These are phyloP conservation scores for Aureobasidium musti DNA, from an alignment of 2,329 filamentous ascomycete species.

Conservation along the genomic window DNA sequence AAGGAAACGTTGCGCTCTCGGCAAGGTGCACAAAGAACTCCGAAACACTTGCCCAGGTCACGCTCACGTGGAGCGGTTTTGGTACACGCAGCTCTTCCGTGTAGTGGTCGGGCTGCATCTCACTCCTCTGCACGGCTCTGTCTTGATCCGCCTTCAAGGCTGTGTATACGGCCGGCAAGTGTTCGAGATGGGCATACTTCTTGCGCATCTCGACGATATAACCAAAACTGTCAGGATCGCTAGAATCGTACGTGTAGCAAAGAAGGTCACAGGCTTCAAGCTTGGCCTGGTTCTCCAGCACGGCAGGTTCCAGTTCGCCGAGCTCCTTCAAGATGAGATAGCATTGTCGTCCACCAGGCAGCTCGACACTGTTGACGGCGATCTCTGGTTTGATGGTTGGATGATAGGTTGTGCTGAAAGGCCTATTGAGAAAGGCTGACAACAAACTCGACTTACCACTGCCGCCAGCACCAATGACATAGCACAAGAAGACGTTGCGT, in stretches of 20 bases:
- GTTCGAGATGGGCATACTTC: slow-evolving; percentile 79
- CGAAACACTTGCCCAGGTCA: slow-evolving; percentile 89
- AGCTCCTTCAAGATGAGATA: slow-evolving; percentile 96
- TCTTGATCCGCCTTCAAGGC: slow-evolving; percentile 94
- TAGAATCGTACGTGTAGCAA: slow-evolving; percentile 95
- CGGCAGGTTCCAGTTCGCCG: slow-evolving; percentile 90
- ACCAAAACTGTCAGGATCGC: slow-evolving; percentile 91
- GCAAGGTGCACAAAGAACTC: slow-evolving; percentile 91
- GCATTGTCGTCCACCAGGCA: slow-evolving; percentile 93
- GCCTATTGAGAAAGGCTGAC: slow-evolving; percentile 85
- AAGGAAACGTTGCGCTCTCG: slow-evolving; percentile 88
- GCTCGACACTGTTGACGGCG: slow-evolving; percentile 93
- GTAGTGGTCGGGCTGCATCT: slow-evolving; percentile 89
- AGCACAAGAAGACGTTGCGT: slow-evolving; percentile 91
- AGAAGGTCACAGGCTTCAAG: slow-evolving; percentile 91
- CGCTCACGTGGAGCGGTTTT: slow-evolving; percentile 88
- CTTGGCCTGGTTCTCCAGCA: slow-evolving; percentile 87
- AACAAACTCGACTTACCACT: slow-evolving; percentile 91
- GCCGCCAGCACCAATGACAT: slow-evolving; percentile 80
- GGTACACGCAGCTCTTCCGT: slow-evolving; percentile 83
- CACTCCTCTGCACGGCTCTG: slow-evolving; percentile 92
- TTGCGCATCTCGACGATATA: slow-evolving; percentile 82
- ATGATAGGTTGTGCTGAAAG: slow-evolving; percentile 79
- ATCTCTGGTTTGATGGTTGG: slow-evolving; percentile 94
- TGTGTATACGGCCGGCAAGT: slow-evolving; percentile 88